Percentiles rank a stretch among this genome's conserved stretches.
phyloP scores from a whole-genome alignment of 2,329 filamentous ascomycete genomes.

The Aaosphaeria arxii region DNA sequence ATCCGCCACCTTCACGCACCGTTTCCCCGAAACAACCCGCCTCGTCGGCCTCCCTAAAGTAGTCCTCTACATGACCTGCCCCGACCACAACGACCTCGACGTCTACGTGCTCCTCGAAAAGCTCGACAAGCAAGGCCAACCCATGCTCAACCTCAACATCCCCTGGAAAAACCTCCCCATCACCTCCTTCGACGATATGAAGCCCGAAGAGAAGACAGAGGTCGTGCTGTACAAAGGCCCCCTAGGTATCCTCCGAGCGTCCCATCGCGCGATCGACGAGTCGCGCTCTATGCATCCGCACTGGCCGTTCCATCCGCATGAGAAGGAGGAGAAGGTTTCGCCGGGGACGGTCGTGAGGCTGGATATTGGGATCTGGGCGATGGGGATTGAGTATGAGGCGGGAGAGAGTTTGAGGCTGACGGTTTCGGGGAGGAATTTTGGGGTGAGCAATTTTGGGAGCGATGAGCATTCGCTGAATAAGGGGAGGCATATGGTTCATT shows the following conservation, averaged over 20 bases:
- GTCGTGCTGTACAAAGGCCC: too few species aligned
- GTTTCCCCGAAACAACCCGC: conserved; percentile 6
- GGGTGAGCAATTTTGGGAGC: too few species aligned
- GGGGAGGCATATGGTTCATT: too few species aligned
- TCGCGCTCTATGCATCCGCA: neutral
- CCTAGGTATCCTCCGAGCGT: neutral
- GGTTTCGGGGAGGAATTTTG: too few species aligned
- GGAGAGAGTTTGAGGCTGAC: conserved; percentile 28
- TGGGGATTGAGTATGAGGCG: conserved; percentile 46
- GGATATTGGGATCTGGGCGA: conserved; percentile 49
- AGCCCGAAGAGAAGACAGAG: too few species aligned
- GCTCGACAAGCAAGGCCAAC: too few species aligned
- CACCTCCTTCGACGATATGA: too few species aligned
- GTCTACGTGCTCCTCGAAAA: conserved; percentile 43
- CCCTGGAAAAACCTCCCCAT: too few species aligned
- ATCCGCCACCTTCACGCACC: conserved; percentile 10
- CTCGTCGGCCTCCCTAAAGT: conserved; percentile 50
- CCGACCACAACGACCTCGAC: conserved; percentile 42
- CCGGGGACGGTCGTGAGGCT: conserved; percentile 44
- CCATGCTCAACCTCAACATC: too few species aligned
- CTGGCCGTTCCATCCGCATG: conserved; percentile 14
- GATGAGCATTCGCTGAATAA: too few species aligned
- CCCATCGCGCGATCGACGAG: neutral
- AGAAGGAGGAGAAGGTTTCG: conserved; percentile 40
- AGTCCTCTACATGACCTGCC: conserved; percentile 45